A percentile compares a stretch with the other conserved stretches of the same genome.
Evolutionary conservation across 129 eudicot genomes (phyloP).

Genomic region (Glebionis coronaria): DNA sequence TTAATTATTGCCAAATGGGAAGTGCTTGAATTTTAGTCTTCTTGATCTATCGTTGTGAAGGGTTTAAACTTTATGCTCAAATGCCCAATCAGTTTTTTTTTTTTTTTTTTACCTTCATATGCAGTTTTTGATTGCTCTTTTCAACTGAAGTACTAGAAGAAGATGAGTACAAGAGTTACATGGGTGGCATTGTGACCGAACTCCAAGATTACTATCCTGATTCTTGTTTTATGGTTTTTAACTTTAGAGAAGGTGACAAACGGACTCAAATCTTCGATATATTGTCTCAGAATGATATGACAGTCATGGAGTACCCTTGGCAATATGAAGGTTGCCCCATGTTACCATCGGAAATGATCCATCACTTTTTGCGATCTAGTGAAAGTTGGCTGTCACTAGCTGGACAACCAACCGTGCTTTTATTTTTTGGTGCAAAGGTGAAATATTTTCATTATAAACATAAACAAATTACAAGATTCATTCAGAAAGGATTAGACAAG

Average conservation of each 20-base stretch:
- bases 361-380: constrained; percentile 55
- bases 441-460: too few relatives aligned
- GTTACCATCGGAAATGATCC: constrained; percentile 59
- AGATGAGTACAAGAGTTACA: constrained; percentile 47
- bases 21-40: too few relatives aligned
- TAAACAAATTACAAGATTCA: too few relatives aligned
- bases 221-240: constrained; percentile 63
- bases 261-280: constrained; percentile 44
- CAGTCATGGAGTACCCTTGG: constrained; percentile 70
- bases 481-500: too few relatives aligned
- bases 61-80: too few relatives aligned
- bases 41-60: too few relatives aligned
- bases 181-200: constrained; percentile 53
- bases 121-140: constrained; percentile 74
- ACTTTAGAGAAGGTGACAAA: constrained; percentile 51
- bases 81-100: too few relatives aligned
- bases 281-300: constrained; percentile 57
- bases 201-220: constrained; percentile 58
- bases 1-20: neutral
- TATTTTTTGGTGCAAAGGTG: too few relatives aligned
- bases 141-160: constrained; percentile 47
- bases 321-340: constrained; percentile 58
- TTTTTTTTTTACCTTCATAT: constrained; percentile 12
- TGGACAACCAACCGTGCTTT: constrained; percentile 54
- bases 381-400: constrained; percentile 63